Conservation (phyloP, 2,329 filamentous ascomycete species). For the Pseudopithomyces maydicus region DNA sequence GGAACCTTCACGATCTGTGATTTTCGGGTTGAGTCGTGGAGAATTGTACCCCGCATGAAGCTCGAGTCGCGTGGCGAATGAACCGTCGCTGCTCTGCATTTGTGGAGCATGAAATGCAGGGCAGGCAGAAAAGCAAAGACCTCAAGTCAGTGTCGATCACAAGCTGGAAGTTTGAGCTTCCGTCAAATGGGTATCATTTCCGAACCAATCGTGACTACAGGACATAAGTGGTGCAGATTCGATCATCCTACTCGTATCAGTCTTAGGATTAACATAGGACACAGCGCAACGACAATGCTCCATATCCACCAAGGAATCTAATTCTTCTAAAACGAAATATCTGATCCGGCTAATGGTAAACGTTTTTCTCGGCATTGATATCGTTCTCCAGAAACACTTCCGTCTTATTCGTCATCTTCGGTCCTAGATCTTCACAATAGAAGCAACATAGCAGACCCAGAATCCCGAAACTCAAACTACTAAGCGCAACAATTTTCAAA, state of each 20-base stretch:
- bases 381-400: conserved; percentile 35
- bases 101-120: neutral
- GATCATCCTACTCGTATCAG: too few relatives aligned
- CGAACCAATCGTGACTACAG: too few relatives aligned
- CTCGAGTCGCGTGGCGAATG: neutral
- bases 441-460: conserved; percentile 7
- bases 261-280: too few relatives aligned
- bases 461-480: conserved; percentile 16
- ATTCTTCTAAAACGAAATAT: neutral
- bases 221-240: too few relatives aligned
- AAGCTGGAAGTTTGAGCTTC: too few relatives aligned
- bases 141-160: neutral
- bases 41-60: neutral
- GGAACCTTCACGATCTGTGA: neutral
- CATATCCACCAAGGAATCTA: neutral
- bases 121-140: neutral
- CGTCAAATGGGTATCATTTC: too few relatives aligned
- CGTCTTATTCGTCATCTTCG: conserved; percentile 34
- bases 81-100: neutral
- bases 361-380: conserved; percentile 31
- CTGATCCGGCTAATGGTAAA: conserved; percentile 19
- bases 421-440: conserved; percentile 26
- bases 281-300: too few relatives aligned
- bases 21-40: neutral
- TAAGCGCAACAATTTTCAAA: conserved; percentile 26